Evolutionary conservation across 1,284 basidiomycete genomes (phyloP), one percentile per base, ranked within the genome.

Genomic region (Ceratobasidium sp.): DNA sequence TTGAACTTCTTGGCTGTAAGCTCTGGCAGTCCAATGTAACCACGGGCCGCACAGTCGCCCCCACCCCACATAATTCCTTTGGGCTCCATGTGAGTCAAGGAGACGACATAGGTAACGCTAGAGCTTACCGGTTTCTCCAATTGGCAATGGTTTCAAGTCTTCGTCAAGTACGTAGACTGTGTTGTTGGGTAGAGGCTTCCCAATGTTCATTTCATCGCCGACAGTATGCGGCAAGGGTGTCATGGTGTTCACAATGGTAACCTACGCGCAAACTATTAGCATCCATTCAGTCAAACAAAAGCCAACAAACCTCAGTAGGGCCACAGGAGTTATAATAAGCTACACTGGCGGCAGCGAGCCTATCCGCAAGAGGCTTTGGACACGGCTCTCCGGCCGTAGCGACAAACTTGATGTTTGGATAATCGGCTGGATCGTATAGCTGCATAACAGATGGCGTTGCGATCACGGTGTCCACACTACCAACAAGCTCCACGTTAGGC

Each of bases 361-460:
- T 41, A 43, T 72, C 59, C 7, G 70, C 70, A 46, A 72, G 70
- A 86, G 87, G 81, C 82, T 86, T 85, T 4, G 87, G 86, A 73
- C 86, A 88, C n/a, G 85, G 83, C 78, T 89, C 87, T 47, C 87
- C 87, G 23, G 87, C 87, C n/a, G 86, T 86, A 6, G 87, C 87
- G 2, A 88, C 85, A 18, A 80, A 81, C 78, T 87, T 86, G 75
- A 88, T 84, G 73, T 86, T 87, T 11, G 86, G 86, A 77, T 88
- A 88, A 76, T 87, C 86, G 1, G 78, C 79, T 1, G 87, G 86
- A 74, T 86, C 80, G 75, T 88, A 86, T 50, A 84, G 84, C 23
- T 80, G 82, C 81, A 72, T 30, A 41, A 88, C 88, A 26, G 85
- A 84, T 11, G 84, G 84, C 2, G 84, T 85, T 61, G 86, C 86